Evolutionary conservation across 2,329 filamentous ascomycete genomes (phyloP), one percentile per base, ranked within the genome.

Genomic region (Trichoderma simmonsii): DNA sequence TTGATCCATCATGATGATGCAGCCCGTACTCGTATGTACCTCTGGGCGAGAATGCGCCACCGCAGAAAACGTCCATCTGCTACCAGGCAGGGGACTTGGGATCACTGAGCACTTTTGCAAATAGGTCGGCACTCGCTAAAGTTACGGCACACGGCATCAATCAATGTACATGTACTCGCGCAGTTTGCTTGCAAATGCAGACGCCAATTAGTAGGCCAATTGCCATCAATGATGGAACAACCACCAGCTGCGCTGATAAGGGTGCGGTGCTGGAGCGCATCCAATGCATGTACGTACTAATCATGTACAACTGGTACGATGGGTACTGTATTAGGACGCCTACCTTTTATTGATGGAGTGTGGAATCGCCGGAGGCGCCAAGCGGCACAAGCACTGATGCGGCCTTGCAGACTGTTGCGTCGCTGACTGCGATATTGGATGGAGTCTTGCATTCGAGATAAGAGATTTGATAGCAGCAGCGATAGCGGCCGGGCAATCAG

Each of bases 201-300:
- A 57, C 43, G 9, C 14, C 36, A 39, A 39, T 36, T 39, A 39
- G 36, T 12, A 54, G n/a, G 34, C 56, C 54, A 51, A 60, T 61
- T 51, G 57, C 28, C 66, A 59, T 70, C 28, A 7, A 21, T 6
- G 34, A 43, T 59, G 28, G 64, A 56, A 57, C 48, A 24, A 34
- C 48, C 63, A 57, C 48, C 64, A 57, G 21, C 56, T 14, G 64
- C 66, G 66, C 36, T 54, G 66, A 69, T 69, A 69, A 69, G 66
- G 48, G 8, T 65, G 63, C 63, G 48, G 8, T 65, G 63, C 63
- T 65, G 63, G 18, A 65, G 43, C 63, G 63, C 63, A 65, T 65
- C 43, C 63, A 36, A 43, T 43, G 39, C 39, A 43, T 43, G 39
- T 43, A n/a, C 39, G 21, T 59, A 21, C 43, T 59, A 59, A 11